A percentile compares a stretch with the other conserved stretches of the same genome.
Evolutionary conservation across 129 eudicot genomes (phyloP).

Genomic region (Rutidosis leptorrhynchoides): DNA sequence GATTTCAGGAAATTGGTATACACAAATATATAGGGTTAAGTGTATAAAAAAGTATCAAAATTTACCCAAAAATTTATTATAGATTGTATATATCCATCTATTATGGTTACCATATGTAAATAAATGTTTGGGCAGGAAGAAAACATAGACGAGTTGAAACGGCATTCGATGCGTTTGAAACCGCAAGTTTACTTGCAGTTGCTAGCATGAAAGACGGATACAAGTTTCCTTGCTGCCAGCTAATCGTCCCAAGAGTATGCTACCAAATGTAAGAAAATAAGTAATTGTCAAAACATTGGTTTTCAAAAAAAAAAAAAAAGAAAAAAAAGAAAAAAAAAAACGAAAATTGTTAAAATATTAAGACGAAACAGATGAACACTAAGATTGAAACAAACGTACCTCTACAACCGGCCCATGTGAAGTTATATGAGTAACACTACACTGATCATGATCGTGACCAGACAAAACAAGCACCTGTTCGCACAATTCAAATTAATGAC

Average conservation of each 20-base stretch:
- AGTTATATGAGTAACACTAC: constrained; percentile 64
- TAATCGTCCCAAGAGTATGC: constrained; percentile 92
- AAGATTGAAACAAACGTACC: constrained; percentile 43
- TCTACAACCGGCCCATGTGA: constrained; percentile 63
- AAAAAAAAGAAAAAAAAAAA: no score
- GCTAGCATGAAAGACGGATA: constrained; percentile 89
- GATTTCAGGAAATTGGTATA: constrained; percentile 18
- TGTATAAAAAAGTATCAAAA: background rate
- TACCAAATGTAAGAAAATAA: constrained; percentile 33
- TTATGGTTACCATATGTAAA: constrained; percentile 68
- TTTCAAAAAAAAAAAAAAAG: no score
- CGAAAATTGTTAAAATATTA: constrained; percentile 12
- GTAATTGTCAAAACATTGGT: constrained; percentile 11
- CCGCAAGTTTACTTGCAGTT: constrained; percentile 52
- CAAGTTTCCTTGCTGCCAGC: constrained; percentile 96
- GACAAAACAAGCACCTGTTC: constrained; percentile 77
- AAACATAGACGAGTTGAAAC: constrained; percentile 62
- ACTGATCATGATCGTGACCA: constrained; percentile 98
- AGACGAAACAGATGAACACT: background rate
- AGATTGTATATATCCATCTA: background rate
- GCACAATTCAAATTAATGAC: constrained; percentile 13
- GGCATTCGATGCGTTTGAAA: constrained; percentile 41
- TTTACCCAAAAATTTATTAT: background rate
- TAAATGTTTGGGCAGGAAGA: constrained; percentile 70
- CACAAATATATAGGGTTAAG: background rate